These are phyloP conservation scores for Citrus maxima DNA, from an alignment of 345 rosid species.

Conservation along the genomic window DNA sequence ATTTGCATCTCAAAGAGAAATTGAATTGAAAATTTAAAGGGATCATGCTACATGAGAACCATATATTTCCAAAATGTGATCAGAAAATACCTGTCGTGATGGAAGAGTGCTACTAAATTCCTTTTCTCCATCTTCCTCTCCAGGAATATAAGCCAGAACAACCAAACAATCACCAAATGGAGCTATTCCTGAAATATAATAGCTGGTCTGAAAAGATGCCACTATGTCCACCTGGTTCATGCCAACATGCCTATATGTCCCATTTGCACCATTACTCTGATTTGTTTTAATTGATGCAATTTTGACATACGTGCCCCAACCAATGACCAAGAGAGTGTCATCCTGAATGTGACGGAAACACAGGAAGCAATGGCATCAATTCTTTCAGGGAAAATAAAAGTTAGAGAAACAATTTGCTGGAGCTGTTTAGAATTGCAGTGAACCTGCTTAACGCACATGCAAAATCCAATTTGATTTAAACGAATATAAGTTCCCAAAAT, in stretches of 20 bases:
- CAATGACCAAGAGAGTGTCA: constrained; percentile 89
- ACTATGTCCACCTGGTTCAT: constrained; percentile 89
- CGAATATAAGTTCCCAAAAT: background rate
- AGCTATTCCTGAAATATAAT: constrained; percentile 98
- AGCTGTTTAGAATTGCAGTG: constrained; percentile 6
- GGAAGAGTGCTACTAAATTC: constrained; percentile 64
- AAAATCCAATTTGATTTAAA: background rate
- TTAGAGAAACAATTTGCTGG: background rate
- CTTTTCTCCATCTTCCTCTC: constrained; percentile 79
- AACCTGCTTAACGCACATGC: background rate
- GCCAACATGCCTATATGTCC: constrained; percentile 55
- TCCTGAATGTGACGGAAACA: constrained; percentile 46
- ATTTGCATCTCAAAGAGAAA: background rate
- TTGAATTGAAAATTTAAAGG: background rate
- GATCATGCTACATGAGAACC: background rate
- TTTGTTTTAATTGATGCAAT: constrained; percentile 85
- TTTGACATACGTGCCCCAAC: constrained; percentile 92
- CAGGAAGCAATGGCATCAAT: constrained; percentile 8
- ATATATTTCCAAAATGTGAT: background rate
- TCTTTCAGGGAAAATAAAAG: background rate
- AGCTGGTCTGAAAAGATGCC: constrained; percentile 97
- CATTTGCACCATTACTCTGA: constrained; percentile 56
- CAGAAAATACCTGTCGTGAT: constrained; percentile 75
- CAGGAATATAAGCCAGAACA: constrained; percentile 87
- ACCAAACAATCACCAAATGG: constrained; percentile 99